phyloP scores from a whole-genome alignment of 129 eudicot genomes.

The Flaveria brownii region DNA sequence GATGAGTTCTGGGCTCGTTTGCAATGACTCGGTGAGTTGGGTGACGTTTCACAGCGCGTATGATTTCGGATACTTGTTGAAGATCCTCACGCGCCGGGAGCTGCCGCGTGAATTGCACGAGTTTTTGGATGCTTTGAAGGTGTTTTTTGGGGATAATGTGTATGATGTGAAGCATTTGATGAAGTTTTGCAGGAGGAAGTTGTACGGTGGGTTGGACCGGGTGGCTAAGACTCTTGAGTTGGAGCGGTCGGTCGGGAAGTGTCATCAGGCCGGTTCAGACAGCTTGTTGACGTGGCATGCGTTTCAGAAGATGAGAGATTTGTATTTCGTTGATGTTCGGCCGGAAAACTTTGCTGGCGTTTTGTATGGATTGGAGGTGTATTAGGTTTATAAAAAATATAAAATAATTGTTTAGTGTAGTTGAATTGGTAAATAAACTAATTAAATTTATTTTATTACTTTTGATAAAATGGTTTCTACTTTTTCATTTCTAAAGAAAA shows the following conservation, averaged over 20 bases:
- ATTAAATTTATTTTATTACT: background rate
- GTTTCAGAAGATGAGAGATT: conserved; percentile 60
- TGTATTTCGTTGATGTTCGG: conserved; percentile 50
- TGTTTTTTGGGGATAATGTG: conserved; percentile 57
- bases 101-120: conserved; percentile 41
- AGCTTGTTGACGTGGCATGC: conserved; percentile 66
- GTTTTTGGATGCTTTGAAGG: conserved; percentile 49
- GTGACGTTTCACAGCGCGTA: conserved; percentile 92
- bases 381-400: background rate
- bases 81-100: conserved; percentile 67
- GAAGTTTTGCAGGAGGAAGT: conserved; percentile 45
- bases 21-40: conserved; percentile 76
- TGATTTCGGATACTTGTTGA: conserved; percentile 74
- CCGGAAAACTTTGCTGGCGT: conserved; percentile 68
- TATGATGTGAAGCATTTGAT: conserved; percentile 74
- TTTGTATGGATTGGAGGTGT: conserved; percentile 64
- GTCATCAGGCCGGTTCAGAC: conserved; percentile 18
- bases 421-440: conserved; percentile 12
- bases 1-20: conserved; percentile 71
- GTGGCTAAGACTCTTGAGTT: conserved; percentile 54
- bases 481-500: no score
- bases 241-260: conserved; percentile 68
- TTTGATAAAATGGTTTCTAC: background rate
- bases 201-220: conserved; percentile 84
- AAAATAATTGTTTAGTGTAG: background rate